phyloP scores from a whole-genome alignment of 2,329 filamentous ascomycete genomes.

The Madurella fahalii region DNA sequence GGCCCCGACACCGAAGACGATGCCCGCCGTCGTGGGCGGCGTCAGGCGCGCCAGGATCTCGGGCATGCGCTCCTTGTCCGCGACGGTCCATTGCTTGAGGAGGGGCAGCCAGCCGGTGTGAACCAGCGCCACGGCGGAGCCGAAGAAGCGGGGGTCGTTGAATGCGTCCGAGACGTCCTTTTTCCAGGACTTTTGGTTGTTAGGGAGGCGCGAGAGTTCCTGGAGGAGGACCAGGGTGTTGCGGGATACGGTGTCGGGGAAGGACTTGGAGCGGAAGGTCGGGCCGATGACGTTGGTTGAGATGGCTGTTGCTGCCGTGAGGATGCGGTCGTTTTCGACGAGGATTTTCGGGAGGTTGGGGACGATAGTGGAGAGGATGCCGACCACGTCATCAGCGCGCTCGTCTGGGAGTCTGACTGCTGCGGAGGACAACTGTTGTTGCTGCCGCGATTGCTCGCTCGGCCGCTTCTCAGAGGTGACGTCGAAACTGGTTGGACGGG shows the following conservation, averaged over 20 bases:
- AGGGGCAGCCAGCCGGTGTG: slow-evolving; percentile 76
- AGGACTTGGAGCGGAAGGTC: slow-evolving; percentile 75
- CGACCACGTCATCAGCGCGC: slow-evolving; percentile 70
- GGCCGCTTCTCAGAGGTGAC: slow-evolving; percentile 39
- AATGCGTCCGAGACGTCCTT: slow-evolving; percentile 91
- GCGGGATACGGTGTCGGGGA: slow-evolving; percentile 77
- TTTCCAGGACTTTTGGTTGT: slow-evolving; percentile 84
- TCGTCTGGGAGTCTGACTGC: slow-evolving; percentile 36
- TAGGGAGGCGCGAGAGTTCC: slow-evolving; percentile 71
- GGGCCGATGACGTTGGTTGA: slow-evolving; percentile 80
- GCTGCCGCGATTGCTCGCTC: slow-evolving; percentile 31
- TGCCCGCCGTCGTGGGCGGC: slow-evolving; percentile 85
- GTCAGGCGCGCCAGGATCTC: slow-evolving; percentile 77
- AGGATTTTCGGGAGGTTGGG: slow-evolving; percentile 79
- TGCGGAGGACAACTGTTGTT: slow-evolving; percentile 14
- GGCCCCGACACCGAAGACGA: slow-evolving; percentile 97
- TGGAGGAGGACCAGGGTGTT: slow-evolving; percentile 69
- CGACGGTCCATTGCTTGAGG: slow-evolving; percentile 75
- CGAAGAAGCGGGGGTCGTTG: slow-evolving; percentile 83
- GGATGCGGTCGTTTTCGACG: slow-evolving; percentile 78
- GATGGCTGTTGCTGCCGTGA: slow-evolving; percentile 72
- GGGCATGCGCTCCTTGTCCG: slow-evolving; percentile 82
- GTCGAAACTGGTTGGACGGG: slow-evolving; percentile 72
- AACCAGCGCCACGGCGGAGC: slow-evolving; percentile 61
- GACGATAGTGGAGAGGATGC: slow-evolving; percentile 73